A percentile compares a stretch with the other conserved stretches of the same genome.
Evolutionary conservation across 352 stramenopile species (phyloP).

Genomic region (Globisporangium abappressorium): DNA sequence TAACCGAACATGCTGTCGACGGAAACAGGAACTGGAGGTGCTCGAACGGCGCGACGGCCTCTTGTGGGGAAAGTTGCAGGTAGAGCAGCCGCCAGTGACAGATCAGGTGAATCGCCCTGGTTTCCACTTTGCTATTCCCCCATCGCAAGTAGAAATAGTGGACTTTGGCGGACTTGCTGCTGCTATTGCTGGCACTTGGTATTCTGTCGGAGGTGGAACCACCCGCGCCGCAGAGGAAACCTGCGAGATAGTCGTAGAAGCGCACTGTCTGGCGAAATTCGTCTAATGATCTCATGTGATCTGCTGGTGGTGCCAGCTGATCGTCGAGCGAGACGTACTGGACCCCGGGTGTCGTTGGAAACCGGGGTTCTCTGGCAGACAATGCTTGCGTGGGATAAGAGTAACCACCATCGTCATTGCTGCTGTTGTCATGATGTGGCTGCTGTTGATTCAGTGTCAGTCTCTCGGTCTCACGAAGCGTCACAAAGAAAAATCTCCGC

Average conservation of each 20-base stretch:
- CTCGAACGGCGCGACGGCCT: conserved; percentile 53
- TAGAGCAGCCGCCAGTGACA: conserved; percentile 59
- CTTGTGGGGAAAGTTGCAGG: conserved; percentile 38
- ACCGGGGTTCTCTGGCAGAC: background rate
- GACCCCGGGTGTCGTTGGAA: conserved; percentile 37
- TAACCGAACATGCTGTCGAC: background rate
- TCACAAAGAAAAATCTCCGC: conserved; percentile 48
- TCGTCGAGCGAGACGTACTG: conserved; percentile 45
- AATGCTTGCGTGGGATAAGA: too few species aligned
- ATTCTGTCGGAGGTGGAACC: background rate
- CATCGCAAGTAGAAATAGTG: conserved; percentile 56
- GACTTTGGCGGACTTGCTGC: conserved; percentile 14
- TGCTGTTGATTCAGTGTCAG: conserved; percentile 13
- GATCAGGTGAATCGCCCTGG: conserved; percentile 45
- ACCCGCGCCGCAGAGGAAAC: conserved; percentile 12
- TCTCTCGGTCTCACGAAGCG: conserved; percentile 34
- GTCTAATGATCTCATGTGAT: background rate
- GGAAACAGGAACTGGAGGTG: conserved; percentile 45
- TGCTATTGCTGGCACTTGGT: background rate
- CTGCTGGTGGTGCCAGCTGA: conserved; percentile 17
- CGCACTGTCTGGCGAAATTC: conserved; percentile 34
- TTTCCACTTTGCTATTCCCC: conserved; percentile 33
- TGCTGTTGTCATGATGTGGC: background rate
- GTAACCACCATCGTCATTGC: background rate
- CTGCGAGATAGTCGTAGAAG: conserved; percentile 53